Percentiles rank a stretch among this genome's conserved stretches.
These are phyloP conservation scores for Voacanga thouarsii DNA, from an alignment of 257 asterid genomes.

Conservation along the genomic window DNA sequence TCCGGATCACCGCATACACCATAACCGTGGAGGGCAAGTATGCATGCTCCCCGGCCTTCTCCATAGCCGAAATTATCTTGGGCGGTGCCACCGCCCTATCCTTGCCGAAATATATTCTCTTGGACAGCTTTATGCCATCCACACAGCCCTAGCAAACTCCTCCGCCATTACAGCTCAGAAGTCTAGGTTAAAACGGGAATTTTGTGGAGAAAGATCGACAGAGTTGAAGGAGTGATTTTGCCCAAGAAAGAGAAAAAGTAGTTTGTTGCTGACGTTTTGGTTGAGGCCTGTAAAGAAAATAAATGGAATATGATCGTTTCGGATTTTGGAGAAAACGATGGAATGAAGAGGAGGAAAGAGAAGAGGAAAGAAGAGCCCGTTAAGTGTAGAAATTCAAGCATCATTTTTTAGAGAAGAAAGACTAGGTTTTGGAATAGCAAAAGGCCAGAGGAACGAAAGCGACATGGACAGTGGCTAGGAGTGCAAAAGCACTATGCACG, in stretches of 20 bases:
- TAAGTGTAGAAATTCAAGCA: no score
- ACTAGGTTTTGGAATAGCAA: no score
- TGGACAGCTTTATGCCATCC: constrained; percentile 80
- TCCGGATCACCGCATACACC: constrained; percentile 74
- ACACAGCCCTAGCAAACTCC: constrained; percentile 79
- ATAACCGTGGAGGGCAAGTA: constrained; percentile 66
- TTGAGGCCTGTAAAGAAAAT: neutral
- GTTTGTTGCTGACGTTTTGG: constrained; percentile 12
- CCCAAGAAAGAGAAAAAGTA: neutral
- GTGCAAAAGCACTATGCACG: no score
- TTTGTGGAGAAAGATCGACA: neutral
- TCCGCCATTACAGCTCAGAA: constrained; percentile 48
- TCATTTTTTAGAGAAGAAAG: no score
- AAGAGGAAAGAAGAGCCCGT: no score
- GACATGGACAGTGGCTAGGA: no score
- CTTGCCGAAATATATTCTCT: constrained; percentile 75
- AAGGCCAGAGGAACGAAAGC: no score
- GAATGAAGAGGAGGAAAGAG: no score
- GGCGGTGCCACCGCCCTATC: constrained; percentile 90
- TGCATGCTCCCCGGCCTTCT: constrained; percentile 36
- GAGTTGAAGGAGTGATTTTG: constrained; percentile 1
- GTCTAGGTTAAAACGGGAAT: neutral
- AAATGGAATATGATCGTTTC: neutral
- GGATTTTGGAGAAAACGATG: constrained; percentile 23
- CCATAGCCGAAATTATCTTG: constrained; percentile 60